These are phyloP conservation scores for Antrodiella citrinella DNA, from an alignment of 768 basidiomycete genomes.

Conservation along the genomic window DNA sequence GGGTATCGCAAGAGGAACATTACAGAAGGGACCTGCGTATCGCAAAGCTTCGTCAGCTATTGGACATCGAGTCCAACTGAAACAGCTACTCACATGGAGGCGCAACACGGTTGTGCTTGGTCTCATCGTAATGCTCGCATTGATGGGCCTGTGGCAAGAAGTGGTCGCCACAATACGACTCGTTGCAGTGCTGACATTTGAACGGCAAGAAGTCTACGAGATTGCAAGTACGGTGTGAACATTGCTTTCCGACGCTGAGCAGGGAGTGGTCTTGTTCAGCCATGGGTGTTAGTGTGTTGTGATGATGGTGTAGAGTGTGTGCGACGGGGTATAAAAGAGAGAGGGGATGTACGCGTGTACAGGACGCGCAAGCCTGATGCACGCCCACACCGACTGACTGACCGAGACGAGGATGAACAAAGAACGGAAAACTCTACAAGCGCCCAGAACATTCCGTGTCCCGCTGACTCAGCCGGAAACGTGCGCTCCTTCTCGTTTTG, in stretches of 20 bases:
- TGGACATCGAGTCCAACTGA: no score
- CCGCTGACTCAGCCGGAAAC: no score
- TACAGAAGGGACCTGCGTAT: conserved; percentile 64
- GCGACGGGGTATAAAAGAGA: background rate
- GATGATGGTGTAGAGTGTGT: conserved; percentile 1
- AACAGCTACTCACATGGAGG: conserved; percentile 70
- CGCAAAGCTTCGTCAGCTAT: background rate
- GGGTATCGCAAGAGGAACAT: conserved; percentile 64
- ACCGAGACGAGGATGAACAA: no score
- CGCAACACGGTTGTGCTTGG: conserved; percentile 64
- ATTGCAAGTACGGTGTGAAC: conserved; percentile 55
- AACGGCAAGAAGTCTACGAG: conserved; percentile 82
- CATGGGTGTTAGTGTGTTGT: conserved; percentile 8
- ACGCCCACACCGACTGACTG: no score
- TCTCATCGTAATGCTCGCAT: conserved; percentile 65
- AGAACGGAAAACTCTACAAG: conserved; percentile 1
- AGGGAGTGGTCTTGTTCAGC: conserved; percentile 45
- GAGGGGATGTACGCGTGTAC: conserved; percentile 10
- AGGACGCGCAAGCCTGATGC: conserved; percentile 12
- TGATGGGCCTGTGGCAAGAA: conserved; percentile 61
- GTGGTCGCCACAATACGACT: conserved; percentile 71
- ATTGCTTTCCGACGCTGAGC: conserved; percentile 63
- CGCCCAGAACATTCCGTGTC: conserved; percentile 9
- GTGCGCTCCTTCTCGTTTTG: no score
- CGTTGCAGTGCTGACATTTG: conserved; percentile 74